Evolutionary conservation across 257 asterid species (phyloP).

Genomic region (Buddleja alternifolia): DNA sequence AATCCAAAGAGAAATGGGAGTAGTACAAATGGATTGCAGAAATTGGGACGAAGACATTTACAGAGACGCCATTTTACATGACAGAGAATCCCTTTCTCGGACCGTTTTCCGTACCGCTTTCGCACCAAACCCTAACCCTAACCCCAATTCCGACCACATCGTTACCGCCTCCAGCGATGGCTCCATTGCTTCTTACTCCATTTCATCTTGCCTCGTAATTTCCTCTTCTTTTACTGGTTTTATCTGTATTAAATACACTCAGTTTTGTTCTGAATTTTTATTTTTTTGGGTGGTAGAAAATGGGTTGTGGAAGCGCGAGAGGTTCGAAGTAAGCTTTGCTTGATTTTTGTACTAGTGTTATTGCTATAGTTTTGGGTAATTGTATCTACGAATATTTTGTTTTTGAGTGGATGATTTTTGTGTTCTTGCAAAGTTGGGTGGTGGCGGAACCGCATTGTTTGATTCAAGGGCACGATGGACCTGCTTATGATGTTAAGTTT

Average conservation of each 20-base stretch:
- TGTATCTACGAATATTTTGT: not conserved
- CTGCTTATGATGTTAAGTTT: slow-evolving; percentile 93
- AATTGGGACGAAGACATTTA: slow-evolving; percentile 85
- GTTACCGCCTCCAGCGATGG: slow-evolving; percentile 88
- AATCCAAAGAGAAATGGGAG: slow-evolving; percentile 32
- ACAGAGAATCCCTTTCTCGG: slow-evolving; percentile 60
- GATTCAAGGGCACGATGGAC: slow-evolving; percentile 88
- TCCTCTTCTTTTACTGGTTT: not conserved
- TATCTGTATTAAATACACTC: not conserved
- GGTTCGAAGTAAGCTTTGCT: slow-evolving; percentile 53
- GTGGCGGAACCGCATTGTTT: slow-evolving; percentile 70
- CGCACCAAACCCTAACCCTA: slow-evolving; percentile 59
- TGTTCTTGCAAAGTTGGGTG: slow-evolving; percentile 54
- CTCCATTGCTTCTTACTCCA: slow-evolving; percentile 73
- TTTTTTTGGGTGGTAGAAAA: slow-evolving; percentile 44
- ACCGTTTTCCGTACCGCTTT: slow-evolving; percentile 89
- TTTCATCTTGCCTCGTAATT: slow-evolving; percentile 71
- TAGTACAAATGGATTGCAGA: slow-evolving; percentile 68
- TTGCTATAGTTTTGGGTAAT: slow-evolving; percentile 7
- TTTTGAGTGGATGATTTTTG: slow-evolving; percentile 5
- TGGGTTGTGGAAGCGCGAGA: slow-evolving; percentile 56
- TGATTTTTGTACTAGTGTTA: not conserved
- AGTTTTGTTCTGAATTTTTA: slow-evolving; percentile 16
- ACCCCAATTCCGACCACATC: slow-evolving; percentile 64
- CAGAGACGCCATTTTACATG: slow-evolving; percentile 66